These are phyloP conservation scores for Beauveria caledonica DNA, from an alignment of 2,329 filamentous ascomycete genomes.

Conservation along the genomic window DNA sequence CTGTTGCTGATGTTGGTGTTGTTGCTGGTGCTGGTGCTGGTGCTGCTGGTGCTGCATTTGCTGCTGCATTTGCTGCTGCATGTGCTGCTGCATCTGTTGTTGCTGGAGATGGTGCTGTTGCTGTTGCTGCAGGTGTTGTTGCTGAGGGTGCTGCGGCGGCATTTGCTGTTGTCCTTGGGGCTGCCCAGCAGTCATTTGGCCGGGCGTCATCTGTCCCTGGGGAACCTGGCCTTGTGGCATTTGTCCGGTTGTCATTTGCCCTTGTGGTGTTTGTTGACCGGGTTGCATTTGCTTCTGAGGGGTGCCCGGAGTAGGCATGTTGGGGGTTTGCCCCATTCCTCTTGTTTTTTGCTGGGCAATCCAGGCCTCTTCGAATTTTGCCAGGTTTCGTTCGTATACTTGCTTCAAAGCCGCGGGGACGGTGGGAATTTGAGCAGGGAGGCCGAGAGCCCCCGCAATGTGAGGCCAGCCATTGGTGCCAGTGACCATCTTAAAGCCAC, in stretches of 20 bases:
- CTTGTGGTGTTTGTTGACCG: constrained; percentile 29
- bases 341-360: constrained; percentile 46
- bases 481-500: constrained; percentile 68
- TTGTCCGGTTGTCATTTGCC: constrained; percentile 16
- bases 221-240: constrained; percentile 21
- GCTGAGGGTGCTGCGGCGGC: constrained; percentile 27
- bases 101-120: constrained; percentile 23
- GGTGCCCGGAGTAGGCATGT: constrained; percentile 17
- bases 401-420: constrained; percentile 63
- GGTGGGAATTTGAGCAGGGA: constrained; percentile 55
- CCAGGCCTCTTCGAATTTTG: constrained; percentile 67
- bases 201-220: constrained; percentile 18
- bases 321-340: constrained; percentile 43
- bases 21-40: constrained; percentile 13
- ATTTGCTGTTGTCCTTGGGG: constrained; percentile 18
- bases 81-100: constrained; percentile 25
- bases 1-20: neutral
- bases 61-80: constrained; percentile 33
- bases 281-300: constrained; percentile 32
- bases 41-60: constrained; percentile 23
- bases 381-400: constrained; percentile 68
- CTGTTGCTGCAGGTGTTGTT: constrained; percentile 34
- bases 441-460: constrained; percentile 57
- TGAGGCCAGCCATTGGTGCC: constrained; percentile 64
- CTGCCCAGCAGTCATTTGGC: constrained; percentile 22